These are phyloP conservation scores for Pleoardoris graminearum DNA, from an alignment of 2,329 filamentous ascomycete genomes.

Conservation along the genomic window DNA sequence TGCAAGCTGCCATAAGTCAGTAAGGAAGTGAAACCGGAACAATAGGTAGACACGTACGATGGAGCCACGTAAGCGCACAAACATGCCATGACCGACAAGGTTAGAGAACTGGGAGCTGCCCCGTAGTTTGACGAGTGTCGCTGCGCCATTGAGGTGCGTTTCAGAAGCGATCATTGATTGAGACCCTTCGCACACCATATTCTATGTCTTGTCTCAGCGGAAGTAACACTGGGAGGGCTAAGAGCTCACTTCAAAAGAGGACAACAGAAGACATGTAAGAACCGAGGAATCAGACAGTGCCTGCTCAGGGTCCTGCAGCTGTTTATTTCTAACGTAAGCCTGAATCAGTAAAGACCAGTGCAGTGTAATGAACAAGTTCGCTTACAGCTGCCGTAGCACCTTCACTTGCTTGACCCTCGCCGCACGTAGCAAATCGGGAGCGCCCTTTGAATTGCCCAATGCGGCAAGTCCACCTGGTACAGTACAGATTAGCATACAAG, in stretches of 20 bases:
- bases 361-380: background rate
- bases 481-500: background rate
- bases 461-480: slow-evolving; percentile 16
- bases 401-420: slow-evolving; percentile 19
- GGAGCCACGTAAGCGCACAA: slow-evolving; percentile 14
- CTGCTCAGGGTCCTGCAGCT: slow-evolving; percentile 18
- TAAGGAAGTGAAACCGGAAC: background rate
- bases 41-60: slow-evolving; percentile 6
- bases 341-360: background rate
- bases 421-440: slow-evolving; percentile 13
- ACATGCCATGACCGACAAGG: slow-evolving; percentile 14
- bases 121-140: slow-evolving; percentile 12
- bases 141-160: slow-evolving; percentile 22
- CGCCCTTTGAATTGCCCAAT: slow-evolving; percentile 15
- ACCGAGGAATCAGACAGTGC: slow-evolving; percentile 19
- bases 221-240: background rate
- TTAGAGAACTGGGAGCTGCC: slow-evolving; percentile 14
- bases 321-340: slow-evolving; percentile 3
- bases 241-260: slow-evolving; percentile 18
- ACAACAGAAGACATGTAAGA: slow-evolving; percentile 18
- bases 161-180: slow-evolving; percentile 12
- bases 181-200: slow-evolving; percentile 15
- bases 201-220: slow-evolving; percentile 11
- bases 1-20: slow-evolving; percentile 13
- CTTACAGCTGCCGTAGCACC: slow-evolving; percentile 15